Conservation (phyloP, 176 grass and related monocot species). For the Bolboschoenus planiculmis region DNA sequence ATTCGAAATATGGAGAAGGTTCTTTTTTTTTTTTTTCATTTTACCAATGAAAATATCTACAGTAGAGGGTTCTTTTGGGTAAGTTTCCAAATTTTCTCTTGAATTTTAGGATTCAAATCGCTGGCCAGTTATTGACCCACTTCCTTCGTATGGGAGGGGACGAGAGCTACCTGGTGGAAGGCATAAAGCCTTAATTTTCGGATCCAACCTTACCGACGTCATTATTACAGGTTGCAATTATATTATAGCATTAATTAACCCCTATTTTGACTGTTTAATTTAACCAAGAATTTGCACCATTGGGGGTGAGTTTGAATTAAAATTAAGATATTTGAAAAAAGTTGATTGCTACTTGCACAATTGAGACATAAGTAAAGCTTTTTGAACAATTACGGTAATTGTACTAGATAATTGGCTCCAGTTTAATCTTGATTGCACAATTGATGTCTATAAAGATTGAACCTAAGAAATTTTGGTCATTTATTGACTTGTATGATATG, state of each 20-base stretch:
- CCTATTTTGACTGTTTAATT: background rate
- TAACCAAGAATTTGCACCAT: background rate
- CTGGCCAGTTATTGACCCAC: constrained; percentile 77
- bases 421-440: background rate
- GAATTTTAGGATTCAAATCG: constrained; percentile 49
- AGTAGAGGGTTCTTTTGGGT: background rate
- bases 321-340: background rate
- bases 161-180: constrained; percentile 82
- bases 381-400: background rate
- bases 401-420: background rate
- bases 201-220: constrained; percentile 75
- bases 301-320: background rate
- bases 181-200: constrained; percentile 82
- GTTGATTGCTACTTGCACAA: background rate
- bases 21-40: background rate
- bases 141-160: constrained; percentile 86
- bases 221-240: constrained; percentile 72
- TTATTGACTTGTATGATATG: background rate
- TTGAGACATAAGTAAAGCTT: background rate
- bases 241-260: background rate
- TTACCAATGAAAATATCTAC: background rate
- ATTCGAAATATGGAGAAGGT: background rate
- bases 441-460: background rate
- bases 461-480: background rate
- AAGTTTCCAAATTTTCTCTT: background rate